phyloP scores from a whole-genome alignment of 1,284 basidiomycete species.

The Lentinula novae-zelandiae region DNA sequence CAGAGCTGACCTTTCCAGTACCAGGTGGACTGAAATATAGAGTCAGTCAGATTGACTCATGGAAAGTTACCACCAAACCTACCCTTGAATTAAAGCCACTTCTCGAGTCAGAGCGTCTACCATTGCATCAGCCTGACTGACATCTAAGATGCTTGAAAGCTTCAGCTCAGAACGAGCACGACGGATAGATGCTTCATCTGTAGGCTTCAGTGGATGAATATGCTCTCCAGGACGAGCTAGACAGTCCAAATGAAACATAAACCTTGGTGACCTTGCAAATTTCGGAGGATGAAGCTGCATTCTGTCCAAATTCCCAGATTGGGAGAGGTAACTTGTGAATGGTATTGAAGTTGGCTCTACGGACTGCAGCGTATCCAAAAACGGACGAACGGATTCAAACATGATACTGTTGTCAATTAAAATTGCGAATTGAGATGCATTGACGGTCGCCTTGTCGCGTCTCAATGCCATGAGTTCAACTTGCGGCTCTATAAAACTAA shows the following conservation, averaged over 20 bases:
- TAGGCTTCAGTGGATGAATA: constrained; percentile 26
- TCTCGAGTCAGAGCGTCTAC: constrained; percentile 58
- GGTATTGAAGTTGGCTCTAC: constrained; percentile 50
- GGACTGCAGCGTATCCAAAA: constrained; percentile 47
- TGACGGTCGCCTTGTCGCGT: constrained; percentile 10
- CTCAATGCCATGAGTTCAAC: constrained; percentile 39
- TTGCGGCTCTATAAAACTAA: constrained; percentile 50
- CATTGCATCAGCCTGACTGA: constrained; percentile 65
- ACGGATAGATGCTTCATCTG: constrained; percentile 33
- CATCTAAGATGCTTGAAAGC: constrained; percentile 49
- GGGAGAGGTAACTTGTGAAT: constrained; percentile 47
- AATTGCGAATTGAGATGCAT: constrained; percentile 23
- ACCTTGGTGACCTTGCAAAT: constrained; percentile 45
- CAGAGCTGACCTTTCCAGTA: constrained; percentile 58
- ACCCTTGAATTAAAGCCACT: constrained; percentile 70
- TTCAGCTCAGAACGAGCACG: constrained; percentile 38
- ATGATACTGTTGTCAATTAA: constrained; percentile 59
- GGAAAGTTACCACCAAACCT: constrained; percentile 17
- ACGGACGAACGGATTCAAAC: constrained; percentile 60
- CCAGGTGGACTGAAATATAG: constrained; percentile 57
- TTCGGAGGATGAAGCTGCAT: constrained; percentile 41
- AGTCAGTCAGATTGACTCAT: neutral
- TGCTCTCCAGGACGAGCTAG: constrained; percentile 10
- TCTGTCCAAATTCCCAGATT: constrained; percentile 26
- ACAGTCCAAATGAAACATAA: constrained; percentile 44